Evolutionary conservation across 768 basidiomycete species (phyloP).

Genomic region (Boletus sp.): DNA sequence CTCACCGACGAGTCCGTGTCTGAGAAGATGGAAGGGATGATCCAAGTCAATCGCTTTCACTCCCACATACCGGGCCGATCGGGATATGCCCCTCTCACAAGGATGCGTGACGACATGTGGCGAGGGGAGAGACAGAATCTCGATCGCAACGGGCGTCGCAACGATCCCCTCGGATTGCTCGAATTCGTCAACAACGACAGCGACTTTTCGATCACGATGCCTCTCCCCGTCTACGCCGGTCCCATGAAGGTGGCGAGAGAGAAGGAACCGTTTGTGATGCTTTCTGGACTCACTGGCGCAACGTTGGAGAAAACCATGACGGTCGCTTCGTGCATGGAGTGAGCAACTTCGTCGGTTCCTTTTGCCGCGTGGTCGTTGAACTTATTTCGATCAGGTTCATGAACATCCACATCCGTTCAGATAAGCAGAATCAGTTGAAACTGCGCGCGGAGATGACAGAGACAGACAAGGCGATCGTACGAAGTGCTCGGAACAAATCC

Average conservation of each 20-base stretch:
- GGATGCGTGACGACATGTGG: slow-evolving; percentile 10
- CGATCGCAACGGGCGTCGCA: neutral
- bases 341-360: neutral
- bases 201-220: slow-evolving; percentile 12
- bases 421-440: slow-evolving; percentile 16
- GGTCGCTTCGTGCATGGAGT: slow-evolving; percentile 11
- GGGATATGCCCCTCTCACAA: slow-evolving; percentile 9
- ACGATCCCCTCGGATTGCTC: slow-evolving; percentile 10
- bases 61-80: slow-evolving; percentile 8
- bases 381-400: neutral
- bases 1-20: slow-evolving; percentile 3
- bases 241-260: neutral
- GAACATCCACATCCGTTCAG: slow-evolving; percentile 15
- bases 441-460: slow-evolving; percentile 17
- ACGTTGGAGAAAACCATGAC: slow-evolving; percentile 10
- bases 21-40: slow-evolving; percentile 12
- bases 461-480: slow-evolving; percentile 13
- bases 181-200: slow-evolving; percentile 21
- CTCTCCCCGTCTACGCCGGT: neutral
- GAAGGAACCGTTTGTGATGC: slow-evolving; percentile 9
- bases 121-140: neutral
- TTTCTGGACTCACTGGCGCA: slow-evolving; percentile 2
- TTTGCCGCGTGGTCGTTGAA: neutral
- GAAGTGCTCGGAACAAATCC: neutral
- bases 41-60: slow-evolving; percentile 15